These are phyloP conservation scores for Mucuna pruriens DNA, from an alignment of 306 rosid species.

Conservation along the genomic window DNA sequence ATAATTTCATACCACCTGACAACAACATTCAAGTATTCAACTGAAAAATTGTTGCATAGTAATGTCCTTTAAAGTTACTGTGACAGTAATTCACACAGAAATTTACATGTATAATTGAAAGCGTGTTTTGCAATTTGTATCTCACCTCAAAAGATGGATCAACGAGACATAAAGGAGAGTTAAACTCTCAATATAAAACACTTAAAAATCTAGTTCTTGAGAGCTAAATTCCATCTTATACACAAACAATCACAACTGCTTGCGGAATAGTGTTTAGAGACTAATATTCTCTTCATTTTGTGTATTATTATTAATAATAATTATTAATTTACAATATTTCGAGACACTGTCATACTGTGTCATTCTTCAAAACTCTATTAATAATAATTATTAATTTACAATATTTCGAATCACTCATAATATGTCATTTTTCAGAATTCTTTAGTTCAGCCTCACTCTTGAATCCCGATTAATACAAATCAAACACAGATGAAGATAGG, in stretches of 20 bases:
- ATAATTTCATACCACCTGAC: neutral
- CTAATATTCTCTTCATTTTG: neutral
- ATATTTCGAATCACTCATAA: neutral
- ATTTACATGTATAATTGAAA: neutral
- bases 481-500: neutral
- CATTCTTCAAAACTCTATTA: no score
- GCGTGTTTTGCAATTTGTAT: neutral
- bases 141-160: neutral
- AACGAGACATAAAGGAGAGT: neutral
- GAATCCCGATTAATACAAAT: neutral
- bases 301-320: no score
- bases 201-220: neutral
- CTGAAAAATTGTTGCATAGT: neutral
- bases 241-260: neutral
- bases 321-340: neutral
- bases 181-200: neutral
- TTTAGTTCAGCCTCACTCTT: neutral
- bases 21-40: neutral
- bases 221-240: neutral
- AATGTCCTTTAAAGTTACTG: neutral
- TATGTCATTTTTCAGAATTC: neutral
- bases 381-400: no score
- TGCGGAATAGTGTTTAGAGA: neutral
- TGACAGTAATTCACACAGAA: neutral
- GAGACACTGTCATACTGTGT: neutral